A percentile compares a stretch with the other conserved stretches of the same genome.
These are phyloP conservation scores for Neoboletus magnificus DNA, from an alignment of 768 basidiomycete genomes.

Conservation along the genomic window DNA sequence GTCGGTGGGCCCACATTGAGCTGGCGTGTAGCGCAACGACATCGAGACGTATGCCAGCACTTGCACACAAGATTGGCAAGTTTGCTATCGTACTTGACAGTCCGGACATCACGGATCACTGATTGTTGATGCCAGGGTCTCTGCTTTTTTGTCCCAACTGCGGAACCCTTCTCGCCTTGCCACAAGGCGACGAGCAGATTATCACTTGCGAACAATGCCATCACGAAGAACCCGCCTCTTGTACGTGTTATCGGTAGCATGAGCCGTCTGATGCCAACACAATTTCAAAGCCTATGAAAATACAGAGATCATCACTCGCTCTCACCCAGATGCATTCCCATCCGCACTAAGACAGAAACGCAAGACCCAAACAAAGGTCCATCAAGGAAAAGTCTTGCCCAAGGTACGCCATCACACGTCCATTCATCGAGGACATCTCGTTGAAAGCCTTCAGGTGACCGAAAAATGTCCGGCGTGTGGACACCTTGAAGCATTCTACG, in stretches of 20 bases:
- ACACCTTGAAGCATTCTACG: constrained; percentile 80
- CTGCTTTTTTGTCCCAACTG: constrained; percentile 93
- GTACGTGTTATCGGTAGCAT: constrained; percentile 47
- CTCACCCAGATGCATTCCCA: constrained; percentile 93
- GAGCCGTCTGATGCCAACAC: not conserved
- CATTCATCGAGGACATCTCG: not conserved
- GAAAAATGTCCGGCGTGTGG: constrained; percentile 90
- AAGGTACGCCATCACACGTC: constrained; percentile 51
- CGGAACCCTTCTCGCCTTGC: constrained; percentile 83
- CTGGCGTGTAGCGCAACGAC: not conserved
- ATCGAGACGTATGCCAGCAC: constrained; percentile 19
- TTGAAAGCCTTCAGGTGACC: constrained; percentile 53
- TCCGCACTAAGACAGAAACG: constrained; percentile 81
- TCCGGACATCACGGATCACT: not conserved
- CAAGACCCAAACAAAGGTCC: constrained; percentile 83
- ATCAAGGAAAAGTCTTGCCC: constrained; percentile 65
- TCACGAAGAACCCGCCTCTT: constrained; percentile 81
- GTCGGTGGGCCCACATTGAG: constrained; percentile 11
- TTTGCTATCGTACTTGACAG: not conserved
- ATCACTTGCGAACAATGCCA: constrained; percentile 88
- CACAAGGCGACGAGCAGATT: constrained; percentile 65
- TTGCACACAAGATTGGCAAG: constrained; percentile 51
- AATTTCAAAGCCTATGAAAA: constrained; percentile 80
- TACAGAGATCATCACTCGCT: constrained; percentile 83
- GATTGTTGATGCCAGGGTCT: constrained; percentile 54